phyloP scores from a whole-genome alignment of 352 stramenopile species.

The Pythium sp. region DNA sequence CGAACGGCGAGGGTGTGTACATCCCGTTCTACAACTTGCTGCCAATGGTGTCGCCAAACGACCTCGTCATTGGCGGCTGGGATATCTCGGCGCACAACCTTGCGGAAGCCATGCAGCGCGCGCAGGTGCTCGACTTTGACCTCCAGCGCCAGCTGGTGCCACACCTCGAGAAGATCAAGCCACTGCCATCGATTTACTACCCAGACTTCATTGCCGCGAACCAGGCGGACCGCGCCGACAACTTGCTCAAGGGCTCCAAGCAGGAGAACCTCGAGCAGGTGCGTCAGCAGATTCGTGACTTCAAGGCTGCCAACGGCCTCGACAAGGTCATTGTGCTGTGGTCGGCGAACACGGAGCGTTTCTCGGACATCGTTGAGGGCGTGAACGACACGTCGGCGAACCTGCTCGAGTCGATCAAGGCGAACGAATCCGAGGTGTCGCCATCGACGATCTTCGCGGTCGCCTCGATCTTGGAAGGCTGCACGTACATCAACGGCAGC shows the following conservation, averaged over 20 bases:
- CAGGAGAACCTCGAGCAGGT: constrained; percentile 95
- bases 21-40: constrained; percentile 98
- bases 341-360: constrained; percentile 99
- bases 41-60: constrained; percentile 97
- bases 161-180: constrained; percentile 96
- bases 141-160: constrained; percentile 97
- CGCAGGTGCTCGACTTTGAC: constrained; percentile 95
- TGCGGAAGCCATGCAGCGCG: constrained; percentile 96
- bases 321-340: constrained; percentile 99
- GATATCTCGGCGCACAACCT: constrained; percentile 98
- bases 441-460: constrained; percentile 98
- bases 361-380: constrained; percentile 95
- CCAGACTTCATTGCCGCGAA: constrained; percentile 99
- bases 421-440: constrained; percentile 92
- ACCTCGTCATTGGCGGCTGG: constrained; percentile 98
- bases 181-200: constrained; percentile 98
- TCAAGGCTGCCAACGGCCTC: constrained; percentile 93
- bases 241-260: constrained; percentile 96
- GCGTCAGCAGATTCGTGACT: constrained; percentile 94
- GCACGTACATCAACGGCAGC: constrained; percentile 99
- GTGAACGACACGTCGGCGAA: constrained; percentile 98
- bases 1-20: constrained; percentile 93
- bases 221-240: constrained; percentile 97
- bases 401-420: constrained; percentile 95
- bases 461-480: constrained; percentile 97